Base-by-base conservation (phyloP, 306 rosid species). In the Calophaca sinica region DNA sequence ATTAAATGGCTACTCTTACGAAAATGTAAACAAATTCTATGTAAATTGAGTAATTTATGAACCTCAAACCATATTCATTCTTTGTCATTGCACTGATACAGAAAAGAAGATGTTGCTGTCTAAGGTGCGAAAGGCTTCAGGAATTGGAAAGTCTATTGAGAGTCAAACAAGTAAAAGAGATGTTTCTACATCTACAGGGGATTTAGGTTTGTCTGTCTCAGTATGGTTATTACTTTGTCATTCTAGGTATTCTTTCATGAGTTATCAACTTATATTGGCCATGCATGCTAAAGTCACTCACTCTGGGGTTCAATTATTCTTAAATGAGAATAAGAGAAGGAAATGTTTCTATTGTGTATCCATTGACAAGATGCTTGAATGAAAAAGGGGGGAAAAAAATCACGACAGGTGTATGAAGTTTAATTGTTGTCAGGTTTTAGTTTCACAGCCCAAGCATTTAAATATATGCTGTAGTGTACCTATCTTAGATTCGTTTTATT, bases 51-150 rank as follows among this genome's bases (percentile, higher is more conserved):
- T 68, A 32, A 48, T 44, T 50, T 54, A 4, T 63, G 44, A 67
- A 72, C 58, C 58, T 68, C 53, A 57, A 55, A 50, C 58, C 46
- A 58, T 78, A 60, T 32, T 84, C 58, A 33, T 79, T 72, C 39
- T 26, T 78, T 76, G 14, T 42, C 66, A 46, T 84, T 62, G 51
- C 44, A 74, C 60, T 73, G 77, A 78, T 70, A 74, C 86, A 90
- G 99, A 96, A 87, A 96, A 92, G 86, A 92, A 96, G 89, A 62
- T 90, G 76, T 68, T 96, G 90, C 94, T 80, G 55, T 86, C 93
- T 73, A 92, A 92, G 89, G 39, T 92, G 81, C 85, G 94, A 70
- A 96, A 96, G 88, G 90, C 90, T 76, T 85, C 98, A 32, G 80
- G 89, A 11, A 76, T 64, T 58, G 89, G 73, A 75, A 90, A 62